Conservation (phyloP, 2,329 filamentous ascomycete species). For the Epichloe gansuensis region DNA sequence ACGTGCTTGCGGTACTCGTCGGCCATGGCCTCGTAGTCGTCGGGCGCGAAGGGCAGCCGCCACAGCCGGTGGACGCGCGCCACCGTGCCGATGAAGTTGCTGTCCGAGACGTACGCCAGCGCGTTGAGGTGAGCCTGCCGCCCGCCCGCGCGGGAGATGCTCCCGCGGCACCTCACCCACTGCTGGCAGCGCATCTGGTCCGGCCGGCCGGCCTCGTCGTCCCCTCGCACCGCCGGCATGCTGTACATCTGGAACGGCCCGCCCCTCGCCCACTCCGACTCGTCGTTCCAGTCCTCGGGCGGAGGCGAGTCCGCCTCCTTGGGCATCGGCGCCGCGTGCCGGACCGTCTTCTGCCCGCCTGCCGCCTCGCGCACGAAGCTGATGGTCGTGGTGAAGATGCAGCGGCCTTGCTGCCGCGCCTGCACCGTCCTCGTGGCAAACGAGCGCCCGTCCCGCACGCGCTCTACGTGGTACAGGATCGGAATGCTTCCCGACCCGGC, state of each 20-base stretch:
- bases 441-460: constrained; percentile 77
- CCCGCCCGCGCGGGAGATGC: constrained; percentile 61
- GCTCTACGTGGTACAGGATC: constrained; percentile 89
- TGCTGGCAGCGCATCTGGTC: constrained; percentile 57
- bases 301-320: constrained; percentile 24
- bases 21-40: constrained; percentile 40
- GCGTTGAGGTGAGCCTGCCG: constrained; percentile 74
- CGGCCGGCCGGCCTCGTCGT: constrained; percentile 35
- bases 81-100: constrained; percentile 86
- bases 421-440: constrained; percentile 95
- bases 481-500: constrained; percentile 77
- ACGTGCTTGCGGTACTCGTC: constrained; percentile 24
- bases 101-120: constrained; percentile 86
- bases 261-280: constrained; percentile 37
- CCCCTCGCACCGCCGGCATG: constrained; percentile 26
- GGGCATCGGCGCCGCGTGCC: constrained; percentile 55
- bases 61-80: constrained; percentile 69
- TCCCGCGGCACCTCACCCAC: constrained; percentile 65
- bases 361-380: constrained; percentile 65
- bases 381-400: constrained; percentile 92
- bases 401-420: constrained; percentile 73
- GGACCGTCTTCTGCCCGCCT: constrained; percentile 38
- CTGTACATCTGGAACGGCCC: constrained; percentile 36
- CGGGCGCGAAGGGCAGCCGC: constrained; percentile 49
- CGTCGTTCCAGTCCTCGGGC: constrained; percentile 29